These are phyloP conservation scores for Aquanectria penicillioides DNA, from an alignment of 2,329 filamentous ascomycete species.

Conservation along the genomic window DNA sequence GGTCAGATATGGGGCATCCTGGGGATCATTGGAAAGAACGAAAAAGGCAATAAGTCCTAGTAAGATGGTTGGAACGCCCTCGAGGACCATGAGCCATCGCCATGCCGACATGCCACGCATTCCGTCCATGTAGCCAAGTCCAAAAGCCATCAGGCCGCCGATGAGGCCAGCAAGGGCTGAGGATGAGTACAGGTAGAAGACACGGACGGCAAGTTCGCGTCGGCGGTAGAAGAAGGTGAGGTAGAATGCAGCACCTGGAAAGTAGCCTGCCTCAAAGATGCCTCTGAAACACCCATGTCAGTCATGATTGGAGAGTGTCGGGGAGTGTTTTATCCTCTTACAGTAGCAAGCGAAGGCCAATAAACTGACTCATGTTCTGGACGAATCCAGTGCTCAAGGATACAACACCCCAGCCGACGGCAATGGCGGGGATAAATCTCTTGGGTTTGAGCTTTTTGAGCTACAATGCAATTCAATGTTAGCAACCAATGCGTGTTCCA, in stretches of 20 bases:
- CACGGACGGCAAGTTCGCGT: constrained; percentile 75
- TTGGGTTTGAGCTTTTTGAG: background rate
- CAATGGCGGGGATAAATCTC: background rate
- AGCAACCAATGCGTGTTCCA: background rate
- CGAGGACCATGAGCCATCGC: constrained; percentile 54
- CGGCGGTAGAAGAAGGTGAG: constrained; percentile 74
- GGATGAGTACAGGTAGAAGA: constrained; percentile 77
- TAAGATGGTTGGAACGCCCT: constrained; percentile 54
- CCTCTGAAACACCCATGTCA: background rate
- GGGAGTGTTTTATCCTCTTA: background rate
- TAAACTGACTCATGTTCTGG: background rate
- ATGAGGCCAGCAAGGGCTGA: constrained; percentile 62
- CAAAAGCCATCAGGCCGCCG: constrained; percentile 45
- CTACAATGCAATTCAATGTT: background rate
- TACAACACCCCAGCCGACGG: background rate
- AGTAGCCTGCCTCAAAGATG: background rate
- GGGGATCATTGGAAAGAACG: background rate
- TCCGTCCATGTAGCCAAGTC: constrained; percentile 42
- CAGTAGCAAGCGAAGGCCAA: background rate
- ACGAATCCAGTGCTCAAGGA: background rate
- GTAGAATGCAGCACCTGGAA: background rate
- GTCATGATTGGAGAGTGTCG: background rate
- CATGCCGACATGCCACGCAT: constrained; percentile 39
- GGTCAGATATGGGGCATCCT: background rate
- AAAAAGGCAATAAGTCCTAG: no score